These are phyloP conservation scores for Cymodocea nodosa DNA, from an alignment of 116 monocot species.

Conservation along the genomic window DNA sequence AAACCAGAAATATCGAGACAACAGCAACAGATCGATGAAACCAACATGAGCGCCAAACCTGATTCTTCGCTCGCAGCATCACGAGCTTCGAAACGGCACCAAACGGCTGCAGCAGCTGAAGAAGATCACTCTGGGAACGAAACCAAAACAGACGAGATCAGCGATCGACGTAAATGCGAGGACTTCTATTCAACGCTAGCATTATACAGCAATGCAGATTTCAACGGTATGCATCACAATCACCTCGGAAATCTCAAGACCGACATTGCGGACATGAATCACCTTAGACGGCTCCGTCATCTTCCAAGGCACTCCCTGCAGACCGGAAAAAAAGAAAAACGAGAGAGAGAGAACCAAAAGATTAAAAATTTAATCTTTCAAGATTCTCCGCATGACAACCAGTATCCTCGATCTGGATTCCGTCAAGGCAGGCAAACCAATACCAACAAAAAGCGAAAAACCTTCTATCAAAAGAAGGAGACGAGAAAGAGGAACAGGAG, in stretches of 20 bases:
- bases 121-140: constrained; percentile 59
- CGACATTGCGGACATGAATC: constrained; percentile 78
- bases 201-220: neutral
- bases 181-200: neutral
- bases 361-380: too few relatives aligned
- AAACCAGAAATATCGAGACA: too few relatives aligned
- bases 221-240: neutral
- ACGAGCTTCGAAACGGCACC: constrained; percentile 67
- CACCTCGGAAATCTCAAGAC: constrained; percentile 83
- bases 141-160: neutral
- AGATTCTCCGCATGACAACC: too few relatives aligned
- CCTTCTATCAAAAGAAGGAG: too few relatives aligned
- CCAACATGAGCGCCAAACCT: constrained; percentile 26
- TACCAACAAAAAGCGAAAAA: too few relatives aligned
- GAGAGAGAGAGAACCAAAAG: too few relatives aligned
- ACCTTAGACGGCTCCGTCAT: constrained; percentile 90
- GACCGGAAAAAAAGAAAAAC: too few relatives aligned
- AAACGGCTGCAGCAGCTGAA: constrained; percentile 85
- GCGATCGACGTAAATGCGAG: neutral
- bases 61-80: constrained; percentile 82
- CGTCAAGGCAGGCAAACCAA: too few relatives aligned
- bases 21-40: too few relatives aligned
- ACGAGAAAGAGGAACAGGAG: too few relatives aligned
- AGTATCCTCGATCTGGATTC: too few relatives aligned
- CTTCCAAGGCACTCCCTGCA: too few relatives aligned